These are phyloP conservation scores for Hysterangium stoloniferum DNA, from an alignment of 768 basidiomycete genomes.

Conservation along the genomic window DNA sequence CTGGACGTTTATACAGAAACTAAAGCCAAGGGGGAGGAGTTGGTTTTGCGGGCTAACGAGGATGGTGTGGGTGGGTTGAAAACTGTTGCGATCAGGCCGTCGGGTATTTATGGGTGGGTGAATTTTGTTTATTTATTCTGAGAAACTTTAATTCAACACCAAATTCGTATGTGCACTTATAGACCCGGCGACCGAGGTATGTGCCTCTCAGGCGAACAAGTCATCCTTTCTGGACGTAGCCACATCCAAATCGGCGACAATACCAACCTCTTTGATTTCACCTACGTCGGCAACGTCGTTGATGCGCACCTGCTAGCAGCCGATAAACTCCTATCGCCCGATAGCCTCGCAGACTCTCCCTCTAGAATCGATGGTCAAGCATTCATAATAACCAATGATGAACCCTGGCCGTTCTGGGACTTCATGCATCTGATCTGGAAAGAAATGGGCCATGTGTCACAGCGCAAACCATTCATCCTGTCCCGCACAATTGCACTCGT, in stretches of 20 bases:
- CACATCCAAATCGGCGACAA: constrained; percentile 39
- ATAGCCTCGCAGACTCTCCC: constrained; percentile 31
- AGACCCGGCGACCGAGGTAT: constrained; percentile 38
- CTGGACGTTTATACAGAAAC: constrained; percentile 40
- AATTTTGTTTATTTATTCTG: not conserved
- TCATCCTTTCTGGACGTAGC: constrained; percentile 34
- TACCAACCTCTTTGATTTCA: constrained; percentile 38
- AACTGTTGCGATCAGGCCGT: constrained; percentile 37
- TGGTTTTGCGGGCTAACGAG: constrained; percentile 35
- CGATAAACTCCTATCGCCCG: constrained; percentile 26
- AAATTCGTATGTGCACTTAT: not conserved
- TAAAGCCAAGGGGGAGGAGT: constrained; percentile 36
- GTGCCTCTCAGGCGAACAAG: constrained; percentile 30
- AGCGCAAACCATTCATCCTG: not conserved
- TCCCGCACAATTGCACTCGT: not conserved
- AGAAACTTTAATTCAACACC: not conserved
- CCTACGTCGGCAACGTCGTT: constrained; percentile 42
- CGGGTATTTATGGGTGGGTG: constrained; percentile 43
- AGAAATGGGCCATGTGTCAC: not conserved
- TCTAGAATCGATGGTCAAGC: constrained; percentile 84
- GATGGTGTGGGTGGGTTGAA: constrained; percentile 32
- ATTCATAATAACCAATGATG: constrained; percentile 96
- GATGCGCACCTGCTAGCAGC: constrained; percentile 39
- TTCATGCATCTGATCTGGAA: constrained; percentile 74
- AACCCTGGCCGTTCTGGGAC: constrained; percentile 96